Evolutionary conservation across 805 yeast genomes (phyloP), one percentile per base, ranked within the genome.

Genomic region (Ogataea saltuana): DNA sequence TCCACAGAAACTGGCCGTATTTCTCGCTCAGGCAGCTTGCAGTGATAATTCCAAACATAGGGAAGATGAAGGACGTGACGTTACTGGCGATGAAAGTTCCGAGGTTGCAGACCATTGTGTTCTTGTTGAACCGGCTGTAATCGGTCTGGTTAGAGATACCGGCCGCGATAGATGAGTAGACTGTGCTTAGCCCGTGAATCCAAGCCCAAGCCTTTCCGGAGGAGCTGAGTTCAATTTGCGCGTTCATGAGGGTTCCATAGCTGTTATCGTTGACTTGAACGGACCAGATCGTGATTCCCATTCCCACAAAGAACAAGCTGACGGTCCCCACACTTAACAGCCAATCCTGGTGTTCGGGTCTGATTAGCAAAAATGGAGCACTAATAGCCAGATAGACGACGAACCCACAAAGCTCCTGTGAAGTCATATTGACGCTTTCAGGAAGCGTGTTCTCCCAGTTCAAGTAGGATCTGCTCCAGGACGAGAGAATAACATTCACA

Each of bases 1-100:
- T 66, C 81, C 81, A 76, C 31, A 70, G 50, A 38, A 60, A 62
- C 19, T 72, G 74, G 45, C 67, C 71, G 21, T 48, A 48, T 16
- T 44, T 37, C 23, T 75, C 70, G 27, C 83, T 81, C 37, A 85
- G 33, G 13, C 49, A 85, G 20, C 87, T 70, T 4, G 79, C 71
- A 9, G 71, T 65, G 29, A 75, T 44, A 20, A 73, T 51, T 9
- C 79, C 79, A 54, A 74, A 65, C 52, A 80, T 23, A 1, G 55
- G 55, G 6, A 51, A 53, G 4, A 49, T 49, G 16, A 39, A 33
- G 11, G 46, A 46, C 25, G 42, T 42, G 32, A 46, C 42, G 18
- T 42, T 17, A 27, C 42, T 46, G 5, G 46, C 30, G 7, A 51
- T 27, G 1, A 41, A 23, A 26, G 49, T 53, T 9, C 51, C 48